Conservation (phyloP, 352 stramenopile genomes). For the Globisporangium nodosum region DNA sequence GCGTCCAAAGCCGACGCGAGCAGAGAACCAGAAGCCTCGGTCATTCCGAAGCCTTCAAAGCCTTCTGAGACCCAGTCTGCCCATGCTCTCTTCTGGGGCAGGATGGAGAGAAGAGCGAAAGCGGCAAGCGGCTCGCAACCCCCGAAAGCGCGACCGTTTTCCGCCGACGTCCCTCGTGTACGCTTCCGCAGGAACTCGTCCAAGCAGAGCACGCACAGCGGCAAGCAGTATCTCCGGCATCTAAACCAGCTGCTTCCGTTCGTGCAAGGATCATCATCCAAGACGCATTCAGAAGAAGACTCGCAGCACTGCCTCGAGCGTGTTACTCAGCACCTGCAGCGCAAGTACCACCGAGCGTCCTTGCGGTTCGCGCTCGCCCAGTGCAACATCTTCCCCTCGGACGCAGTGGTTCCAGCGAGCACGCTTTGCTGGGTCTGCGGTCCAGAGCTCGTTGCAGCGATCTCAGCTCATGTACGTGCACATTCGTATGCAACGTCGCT, state of each 20-base stretch:
- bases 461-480: constrained; percentile 37
- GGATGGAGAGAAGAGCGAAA: constrained; percentile 18
- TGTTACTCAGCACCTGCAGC: constrained; percentile 34
- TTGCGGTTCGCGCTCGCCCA: constrained; percentile 47
- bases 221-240: constrained; percentile 23
- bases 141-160: constrained; percentile 18
- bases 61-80: constrained; percentile 23
- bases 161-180: constrained; percentile 15
- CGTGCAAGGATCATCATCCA: constrained; percentile 10
- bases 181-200: constrained; percentile 22
- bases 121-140: not conserved
- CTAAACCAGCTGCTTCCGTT: constrained; percentile 23
- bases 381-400: constrained; percentile 33
- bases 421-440: constrained; percentile 29
- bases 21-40: not conserved
- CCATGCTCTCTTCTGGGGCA: constrained; percentile 34
- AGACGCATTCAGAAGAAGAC: constrained; percentile 7
- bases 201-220: constrained; percentile 24
- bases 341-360: constrained; percentile 36
- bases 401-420: constrained; percentile 22
- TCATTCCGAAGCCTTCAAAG: not conserved
- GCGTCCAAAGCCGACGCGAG: not conserved
- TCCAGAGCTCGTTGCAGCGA: constrained; percentile 26
- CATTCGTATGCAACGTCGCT: not conserved
- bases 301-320: constrained; percentile 25